Percentiles rank a stretch among this genome's conserved stretches.
These are phyloP conservation scores for Chalaropsis ovoidea DNA, from an alignment of 2,329 filamentous ascomycete genomes.

Conservation along the genomic window DNA sequence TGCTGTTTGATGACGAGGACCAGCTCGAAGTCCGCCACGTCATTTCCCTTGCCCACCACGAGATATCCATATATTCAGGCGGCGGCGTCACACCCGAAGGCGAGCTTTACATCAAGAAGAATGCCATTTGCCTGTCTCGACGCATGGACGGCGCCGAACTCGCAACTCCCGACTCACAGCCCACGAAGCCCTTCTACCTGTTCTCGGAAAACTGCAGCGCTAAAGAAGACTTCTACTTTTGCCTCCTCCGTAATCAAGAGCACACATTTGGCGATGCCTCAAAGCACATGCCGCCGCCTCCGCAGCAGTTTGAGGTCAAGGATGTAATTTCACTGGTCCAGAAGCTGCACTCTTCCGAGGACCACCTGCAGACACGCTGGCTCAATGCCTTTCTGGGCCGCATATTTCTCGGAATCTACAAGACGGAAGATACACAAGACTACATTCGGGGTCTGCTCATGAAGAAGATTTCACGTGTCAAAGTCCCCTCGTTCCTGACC, in stretches of 20 bases:
- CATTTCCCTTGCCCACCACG: slow-evolving; percentile 80
- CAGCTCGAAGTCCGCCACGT: slow-evolving; percentile 95
- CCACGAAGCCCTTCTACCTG: slow-evolving; percentile 77
- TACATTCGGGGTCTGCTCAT: slow-evolving; percentile 77
- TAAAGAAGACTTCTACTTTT: slow-evolving; percentile 98
- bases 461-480: slow-evolving; percentile 91
- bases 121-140: slow-evolving; percentile 72
- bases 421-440: slow-evolving; percentile 68
- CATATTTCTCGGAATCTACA: slow-evolving; percentile 78
- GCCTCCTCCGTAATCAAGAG: slow-evolving; percentile 74
- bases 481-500: slow-evolving; percentile 81
- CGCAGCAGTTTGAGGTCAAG: slow-evolving; percentile 68
- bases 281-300: slow-evolving; percentile 42
- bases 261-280: slow-evolving; percentile 40
- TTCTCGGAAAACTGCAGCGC: slow-evolving; percentile 93
- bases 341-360: slow-evolving; percentile 79
- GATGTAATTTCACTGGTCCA: slow-evolving; percentile 86
- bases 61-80: slow-evolving; percentile 74
- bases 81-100: slow-evolving; percentile 71
- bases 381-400: slow-evolving; percentile 85
- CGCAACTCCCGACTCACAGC: slow-evolving; percentile 43
- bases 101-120: slow-evolving; percentile 91
- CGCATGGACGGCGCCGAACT: slow-evolving; percentile 46
- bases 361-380: slow-evolving; percentile 84
- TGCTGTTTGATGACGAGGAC: slow-evolving; percentile 93